Percentiles rank a stretch among this genome's conserved stretches.
phyloP scores from a whole-genome alignment of 768 basidiomycete genomes.

The Mycena galericulata region DNA sequence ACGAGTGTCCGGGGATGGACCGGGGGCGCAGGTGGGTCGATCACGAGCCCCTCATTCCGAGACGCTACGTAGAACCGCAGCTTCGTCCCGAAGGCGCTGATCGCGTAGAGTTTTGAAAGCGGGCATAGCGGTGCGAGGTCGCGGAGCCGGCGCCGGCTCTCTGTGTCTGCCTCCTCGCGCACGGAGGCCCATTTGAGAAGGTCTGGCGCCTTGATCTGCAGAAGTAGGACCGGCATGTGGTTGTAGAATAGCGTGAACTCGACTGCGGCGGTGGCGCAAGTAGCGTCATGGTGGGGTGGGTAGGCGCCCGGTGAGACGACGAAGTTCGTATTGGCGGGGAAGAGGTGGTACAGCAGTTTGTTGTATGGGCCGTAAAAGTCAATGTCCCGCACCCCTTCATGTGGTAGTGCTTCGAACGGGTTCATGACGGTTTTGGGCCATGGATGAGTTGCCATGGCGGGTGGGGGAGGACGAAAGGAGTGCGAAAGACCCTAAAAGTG shows the following conservation, averaged over 20 bases:
- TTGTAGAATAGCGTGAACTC: conserved; percentile 42
- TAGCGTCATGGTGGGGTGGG: conserved; percentile 26
- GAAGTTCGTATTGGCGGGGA: conserved; percentile 48
- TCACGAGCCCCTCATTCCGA: conserved; percentile 28
- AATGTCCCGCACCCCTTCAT: background rate
- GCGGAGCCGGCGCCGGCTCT: conserved; percentile 40
- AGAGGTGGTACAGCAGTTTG: conserved; percentile 50
- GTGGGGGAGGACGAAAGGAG: background rate
- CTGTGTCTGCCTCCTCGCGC: conserved; percentile 43
- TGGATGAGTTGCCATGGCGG: conserved; percentile 1
- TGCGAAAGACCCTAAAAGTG: background rate
- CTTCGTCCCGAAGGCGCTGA: conserved; percentile 49
- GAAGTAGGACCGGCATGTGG: conserved; percentile 45
- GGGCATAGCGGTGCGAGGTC: conserved; percentile 42
- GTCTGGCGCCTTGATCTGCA: conserved; percentile 43
- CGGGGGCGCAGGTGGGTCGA: conserved; percentile 14
- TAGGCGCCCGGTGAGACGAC: conserved; percentile 45
- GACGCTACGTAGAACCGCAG: conserved; percentile 45
- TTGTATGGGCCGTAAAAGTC: conserved; percentile 45
- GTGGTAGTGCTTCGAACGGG: background rate
- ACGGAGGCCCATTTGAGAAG: conserved; percentile 38
- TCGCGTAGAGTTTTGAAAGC: conserved; percentile 40
- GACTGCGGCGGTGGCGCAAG: conserved; percentile 20
- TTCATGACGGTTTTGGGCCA: conserved; percentile 17
- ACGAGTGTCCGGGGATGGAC: conserved; percentile 4